phyloP scores from a whole-genome alignment of 2,329 filamentous ascomycete species.

The Rutstroemia sydowiana region DNA sequence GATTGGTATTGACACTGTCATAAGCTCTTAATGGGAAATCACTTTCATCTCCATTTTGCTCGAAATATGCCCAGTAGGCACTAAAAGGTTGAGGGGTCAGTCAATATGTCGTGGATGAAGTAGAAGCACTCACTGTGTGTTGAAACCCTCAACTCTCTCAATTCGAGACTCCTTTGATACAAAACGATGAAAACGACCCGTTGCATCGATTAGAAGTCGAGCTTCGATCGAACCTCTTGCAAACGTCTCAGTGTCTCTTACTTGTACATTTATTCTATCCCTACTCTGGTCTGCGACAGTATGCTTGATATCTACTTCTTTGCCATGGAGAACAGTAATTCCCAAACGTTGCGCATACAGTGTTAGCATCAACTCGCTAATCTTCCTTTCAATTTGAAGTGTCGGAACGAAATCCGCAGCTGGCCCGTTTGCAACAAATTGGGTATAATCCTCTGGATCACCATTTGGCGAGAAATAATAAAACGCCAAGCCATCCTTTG shows the following conservation, averaged over 20 bases:
- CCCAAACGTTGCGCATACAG: conserved; percentile 23
- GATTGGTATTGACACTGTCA: conserved; percentile 25
- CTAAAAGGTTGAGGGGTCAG: too few relatives aligned
- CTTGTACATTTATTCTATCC: background rate
- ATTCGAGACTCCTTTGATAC: conserved; percentile 18
- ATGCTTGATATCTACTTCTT: conserved; percentile 7
- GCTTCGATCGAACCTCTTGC: conserved; percentile 11
- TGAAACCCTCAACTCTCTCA: conserved; percentile 20
- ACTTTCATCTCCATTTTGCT: conserved; percentile 16
- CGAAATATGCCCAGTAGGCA: conserved; percentile 22
- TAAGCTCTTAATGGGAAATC: conserved; percentile 22
- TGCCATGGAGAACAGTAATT: conserved; percentile 24
- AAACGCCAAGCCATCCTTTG: conserved; percentile 25
- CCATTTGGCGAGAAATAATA: conserved; percentile 18
- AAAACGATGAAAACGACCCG: conserved; percentile 20
- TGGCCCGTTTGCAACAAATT: conserved; percentile 17
- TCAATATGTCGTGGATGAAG: too few relatives aligned
- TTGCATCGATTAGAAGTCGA: conserved; percentile 22
- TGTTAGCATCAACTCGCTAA: conserved; percentile 26
- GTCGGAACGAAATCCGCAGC: conserved; percentile 17
- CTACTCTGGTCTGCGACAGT: background rate
- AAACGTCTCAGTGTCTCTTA: conserved; percentile 3
- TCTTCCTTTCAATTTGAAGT: conserved; percentile 23
- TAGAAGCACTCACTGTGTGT: too few relatives aligned
- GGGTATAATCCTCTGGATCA: conserved; percentile 15